Evolutionary conservation across 495 filamentous ascomycete species (phyloP), one percentile per base, ranked within the genome.

Genomic region (Penicillium cosmopolitanum): DNA sequence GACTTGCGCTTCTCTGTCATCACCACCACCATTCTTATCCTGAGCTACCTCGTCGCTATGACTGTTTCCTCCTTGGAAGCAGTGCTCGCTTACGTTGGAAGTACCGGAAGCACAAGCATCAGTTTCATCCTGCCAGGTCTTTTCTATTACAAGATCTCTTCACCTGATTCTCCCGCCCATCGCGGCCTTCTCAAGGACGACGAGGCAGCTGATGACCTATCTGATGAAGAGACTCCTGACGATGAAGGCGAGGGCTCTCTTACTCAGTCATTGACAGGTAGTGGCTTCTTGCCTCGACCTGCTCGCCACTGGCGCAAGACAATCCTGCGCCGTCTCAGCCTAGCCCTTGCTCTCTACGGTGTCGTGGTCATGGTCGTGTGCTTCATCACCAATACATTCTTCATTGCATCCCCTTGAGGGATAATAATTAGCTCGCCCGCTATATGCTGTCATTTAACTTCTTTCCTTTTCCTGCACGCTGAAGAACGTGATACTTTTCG

Each of bases 91-190:
- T 98, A 97, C 63, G 95, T 98, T 19, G 95, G 96, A 8, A 92
- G 88, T 66, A 98, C 95, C 0, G 95, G 95, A 23, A 92, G 88
- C 56, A 98, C 95, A 0, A 88, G 88, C 63, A 98, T 98, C 64
- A 95, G 90, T 61, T 98, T 98, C 72, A 98, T 98, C 62, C 80
- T 98, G 0, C 96, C 95, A 0, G 95, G 95, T 0, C 70, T 98
- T 13, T 98, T 98, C 73, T 98, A 97, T 78, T 98, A 97, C 81
- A 97, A 97, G 76, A 97, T 98, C 55, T 92, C 89, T 0, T 84
- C 87, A 12, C 96, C 96, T 0, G 87, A 96, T 43, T 91, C 90
- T 9, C 82, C 88, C 55, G 80, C 92, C 48, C 93, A 96, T 64
- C 91, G 93, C 64, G 86, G 89, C 10, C 75, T 97, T 16, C 80